phyloP scores from a whole-genome alignment of 164 flowering plant species.

The Amborella trichopoda region DNA sequence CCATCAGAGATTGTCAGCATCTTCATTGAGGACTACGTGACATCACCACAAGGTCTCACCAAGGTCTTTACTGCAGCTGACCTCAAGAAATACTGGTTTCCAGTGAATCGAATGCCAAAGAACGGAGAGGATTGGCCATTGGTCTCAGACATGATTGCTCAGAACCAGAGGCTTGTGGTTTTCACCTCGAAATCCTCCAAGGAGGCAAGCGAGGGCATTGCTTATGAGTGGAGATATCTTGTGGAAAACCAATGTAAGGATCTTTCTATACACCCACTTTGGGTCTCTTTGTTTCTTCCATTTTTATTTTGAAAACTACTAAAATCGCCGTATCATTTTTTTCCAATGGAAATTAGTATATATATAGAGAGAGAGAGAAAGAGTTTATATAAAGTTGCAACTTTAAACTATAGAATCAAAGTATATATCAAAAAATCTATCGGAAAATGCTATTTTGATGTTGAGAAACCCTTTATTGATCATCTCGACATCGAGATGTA shows the following conservation, averaged over 20 bases:
- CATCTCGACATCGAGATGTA: too few relatives aligned
- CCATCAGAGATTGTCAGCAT: constrained; percentile 66
- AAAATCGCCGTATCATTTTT: too few relatives aligned
- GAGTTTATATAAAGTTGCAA: too few relatives aligned
- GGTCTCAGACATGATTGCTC: constrained; percentile 55
- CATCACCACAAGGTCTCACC: constrained; percentile 60
- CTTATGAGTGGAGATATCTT: constrained; percentile 74
- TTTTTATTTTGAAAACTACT: too few relatives aligned
- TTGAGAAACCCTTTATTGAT: too few relatives aligned
- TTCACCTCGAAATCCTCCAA: constrained; percentile 73
- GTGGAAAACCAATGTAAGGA: constrained; percentile 91
- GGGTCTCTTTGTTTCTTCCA: too few relatives aligned
- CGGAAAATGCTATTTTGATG: too few relatives aligned
- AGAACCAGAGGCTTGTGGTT: constrained; percentile 77
- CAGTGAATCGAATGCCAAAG: constrained; percentile 74
- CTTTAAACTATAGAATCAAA: too few relatives aligned
- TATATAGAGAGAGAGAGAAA: too few relatives aligned
- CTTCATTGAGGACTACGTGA: constrained; percentile 73
- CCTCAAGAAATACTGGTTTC: constrained; percentile 76
- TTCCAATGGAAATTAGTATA: too few relatives aligned
- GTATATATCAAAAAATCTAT: too few relatives aligned
- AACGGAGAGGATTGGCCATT: constrained; percentile 87
- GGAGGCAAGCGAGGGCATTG: constrained; percentile 91
- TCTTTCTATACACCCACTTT: too few relatives aligned
- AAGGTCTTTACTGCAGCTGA: constrained; percentile 76